Percentiles rank a stretch among this genome's conserved stretches.
phyloP scores from a whole-genome alignment of 306 rosid species.

The Hippophae gyantsensis region DNA sequence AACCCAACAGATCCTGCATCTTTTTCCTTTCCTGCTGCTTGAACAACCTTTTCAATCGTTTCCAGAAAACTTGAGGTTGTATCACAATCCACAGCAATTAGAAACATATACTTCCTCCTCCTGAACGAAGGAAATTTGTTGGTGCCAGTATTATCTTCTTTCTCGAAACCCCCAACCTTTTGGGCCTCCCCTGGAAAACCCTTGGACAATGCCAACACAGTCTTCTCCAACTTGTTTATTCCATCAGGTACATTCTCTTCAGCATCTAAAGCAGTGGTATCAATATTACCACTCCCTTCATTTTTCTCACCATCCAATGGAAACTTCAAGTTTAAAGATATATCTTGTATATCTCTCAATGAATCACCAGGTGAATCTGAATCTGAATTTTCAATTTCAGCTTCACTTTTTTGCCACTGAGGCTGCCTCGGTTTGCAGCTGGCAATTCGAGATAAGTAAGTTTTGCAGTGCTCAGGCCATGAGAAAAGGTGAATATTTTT shows the following conservation, averaged over 20 bases:
- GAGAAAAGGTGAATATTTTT: slow-evolving; percentile 53
- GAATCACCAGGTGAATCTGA: slow-evolving; percentile 46
- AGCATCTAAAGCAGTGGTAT: slow-evolving; percentile 24
- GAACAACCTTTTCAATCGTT: slow-evolving; percentile 20
- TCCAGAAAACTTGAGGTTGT: slow-evolving; percentile 24
- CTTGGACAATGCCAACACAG: slow-evolving; percentile 25
- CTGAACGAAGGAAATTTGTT: slow-evolving; percentile 28
- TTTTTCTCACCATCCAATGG: slow-evolving; percentile 40
- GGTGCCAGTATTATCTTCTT: slow-evolving; percentile 16
- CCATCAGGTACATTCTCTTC: slow-evolving; percentile 26
- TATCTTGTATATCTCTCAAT: slow-evolving; percentile 45
- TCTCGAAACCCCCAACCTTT: slow-evolving; percentile 20
- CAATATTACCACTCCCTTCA: slow-evolving; percentile 18
- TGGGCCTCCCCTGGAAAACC: slow-evolving; percentile 14
- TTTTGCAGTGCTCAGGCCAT: slow-evolving; percentile 54
- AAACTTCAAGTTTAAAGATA: slow-evolving; percentile 42
- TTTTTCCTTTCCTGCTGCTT: slow-evolving; percentile 28
- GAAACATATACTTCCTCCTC: slow-evolving; percentile 31
- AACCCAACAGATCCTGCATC: slow-evolving; percentile 31
- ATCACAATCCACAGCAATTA: slow-evolving; percentile 37
- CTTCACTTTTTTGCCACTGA: slow-evolving; percentile 36
- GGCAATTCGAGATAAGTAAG: slow-evolving; percentile 36
- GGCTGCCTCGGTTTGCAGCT: slow-evolving; percentile 54
- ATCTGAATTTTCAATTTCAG: slow-evolving; percentile 20
- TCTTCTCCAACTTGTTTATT: slow-evolving; percentile 24